Percentiles rank a stretch among this genome's conserved stretches.
Conservation (phyloP, 345 rosid species). For the Camelina hispida region DNA sequence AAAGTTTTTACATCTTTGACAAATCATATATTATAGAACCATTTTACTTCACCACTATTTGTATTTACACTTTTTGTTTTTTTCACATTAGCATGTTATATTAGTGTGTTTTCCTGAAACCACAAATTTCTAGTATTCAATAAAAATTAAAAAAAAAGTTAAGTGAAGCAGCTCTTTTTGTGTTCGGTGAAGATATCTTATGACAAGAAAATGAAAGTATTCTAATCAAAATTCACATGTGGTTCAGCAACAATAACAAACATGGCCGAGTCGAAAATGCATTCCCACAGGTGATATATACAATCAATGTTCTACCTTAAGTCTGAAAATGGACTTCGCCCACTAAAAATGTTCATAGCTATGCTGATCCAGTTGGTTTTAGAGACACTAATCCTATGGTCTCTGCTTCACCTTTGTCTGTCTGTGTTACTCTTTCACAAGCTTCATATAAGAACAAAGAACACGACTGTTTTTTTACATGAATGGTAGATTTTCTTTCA, state of each 20-base stretch:
- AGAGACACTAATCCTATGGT: neutral
- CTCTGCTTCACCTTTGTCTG: neutral
- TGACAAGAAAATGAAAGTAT: neutral
- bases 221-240: neutral
- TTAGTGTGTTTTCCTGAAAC: neutral
- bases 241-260: neutral
- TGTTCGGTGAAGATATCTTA: neutral
- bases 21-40: slow-evolving; percentile 6
- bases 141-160: neutral
- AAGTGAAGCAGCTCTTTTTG: neutral
- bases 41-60: neutral
- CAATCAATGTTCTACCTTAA: too few species aligned
- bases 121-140: neutral
- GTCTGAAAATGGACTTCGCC: neutral
- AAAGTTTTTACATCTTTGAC: slow-evolving; percentile 11
- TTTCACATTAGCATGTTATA: neutral
- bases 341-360: neutral
- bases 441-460: neutral
- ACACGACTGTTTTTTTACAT: neutral
- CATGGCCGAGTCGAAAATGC: neutral
- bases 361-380: neutral
- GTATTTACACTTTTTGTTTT: neutral
- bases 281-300: too few species aligned
- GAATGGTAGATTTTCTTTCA: neutral
- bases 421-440: slow-evolving; percentile 1